A percentile compares a stretch with the other conserved stretches of the same genome.
Conservation (phyloP, 805 yeast genomes). For the Nakazawaea molendinolei region DNA sequence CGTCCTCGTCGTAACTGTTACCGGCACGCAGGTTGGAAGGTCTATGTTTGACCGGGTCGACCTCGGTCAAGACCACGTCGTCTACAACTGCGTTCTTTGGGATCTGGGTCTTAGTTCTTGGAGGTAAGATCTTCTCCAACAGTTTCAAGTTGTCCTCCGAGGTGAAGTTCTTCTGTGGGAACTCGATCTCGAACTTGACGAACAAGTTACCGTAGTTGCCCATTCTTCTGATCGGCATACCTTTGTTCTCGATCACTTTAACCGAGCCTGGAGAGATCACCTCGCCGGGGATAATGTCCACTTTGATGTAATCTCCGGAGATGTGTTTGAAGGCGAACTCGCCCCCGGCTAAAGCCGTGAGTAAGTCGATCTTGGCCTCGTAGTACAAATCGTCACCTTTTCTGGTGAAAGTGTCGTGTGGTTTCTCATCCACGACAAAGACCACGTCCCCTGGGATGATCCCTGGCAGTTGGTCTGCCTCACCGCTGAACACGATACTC, state of each 20-base stretch:
- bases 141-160: constrained; percentile 65
- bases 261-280: constrained; percentile 78
- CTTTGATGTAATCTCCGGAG: constrained; percentile 85
- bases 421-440: constrained; percentile 85
- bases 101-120: constrained; percentile 53
- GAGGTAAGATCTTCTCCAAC: constrained; percentile 74
- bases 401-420: constrained; percentile 78
- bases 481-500: constrained; percentile 84
- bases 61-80: constrained; percentile 67
- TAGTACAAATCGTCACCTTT: constrained; percentile 81
- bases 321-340: constrained; percentile 81
- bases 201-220: constrained; percentile 87
- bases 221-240: constrained; percentile 93
- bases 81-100: constrained; percentile 76
- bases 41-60: constrained; percentile 57
- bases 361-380: constrained; percentile 81
- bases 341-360: constrained; percentile 97
- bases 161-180: constrained; percentile 75
- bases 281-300: constrained; percentile 83
- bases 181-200: constrained; percentile 78
- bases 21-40: constrained; percentile 30
- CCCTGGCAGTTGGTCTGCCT: constrained; percentile 96
- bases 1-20: constrained; percentile 41
- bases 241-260: constrained; percentile 84
- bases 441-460: constrained; percentile 95